A percentile compares a stretch with the other conserved stretches of the same genome.
Evolutionary conservation across 805 yeast genomes (phyloP).

Genomic region (Hanseniaspora occidentalis): DNA sequence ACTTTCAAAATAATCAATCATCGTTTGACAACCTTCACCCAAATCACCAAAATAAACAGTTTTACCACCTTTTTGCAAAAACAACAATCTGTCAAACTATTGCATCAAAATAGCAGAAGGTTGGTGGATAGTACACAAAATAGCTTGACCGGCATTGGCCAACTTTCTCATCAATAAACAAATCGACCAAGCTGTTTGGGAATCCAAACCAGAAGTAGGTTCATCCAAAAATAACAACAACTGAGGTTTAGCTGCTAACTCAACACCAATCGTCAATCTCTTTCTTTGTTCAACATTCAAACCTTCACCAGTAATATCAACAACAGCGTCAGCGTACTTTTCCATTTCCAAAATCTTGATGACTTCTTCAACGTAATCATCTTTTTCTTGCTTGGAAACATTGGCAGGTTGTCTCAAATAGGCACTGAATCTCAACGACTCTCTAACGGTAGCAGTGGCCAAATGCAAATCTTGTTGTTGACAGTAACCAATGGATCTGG

Average conservation of each 20-base stretch:
- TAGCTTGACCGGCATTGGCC: slow-evolving; percentile 52
- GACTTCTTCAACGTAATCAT: slow-evolving; percentile 48
- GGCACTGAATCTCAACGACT: slow-evolving; percentile 53
- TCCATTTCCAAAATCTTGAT: slow-evolving; percentile 52
- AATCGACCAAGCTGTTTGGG: slow-evolving; percentile 48
- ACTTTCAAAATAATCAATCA: slow-evolving; percentile 49
- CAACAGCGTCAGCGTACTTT: slow-evolving; percentile 54
- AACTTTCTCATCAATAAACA: slow-evolving; percentile 44
- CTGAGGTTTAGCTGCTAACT: slow-evolving; percentile 49
- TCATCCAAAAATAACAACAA: slow-evolving; percentile 47
- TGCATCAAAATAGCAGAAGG: slow-evolving; percentile 53
- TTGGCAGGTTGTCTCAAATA: slow-evolving; percentile 43
- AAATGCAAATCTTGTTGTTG: slow-evolving; percentile 65
- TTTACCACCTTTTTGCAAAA: slow-evolving; percentile 55
- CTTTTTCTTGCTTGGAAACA: slow-evolving; percentile 39
- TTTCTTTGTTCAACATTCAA: slow-evolving; percentile 48
- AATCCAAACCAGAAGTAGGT: slow-evolving; percentile 55
- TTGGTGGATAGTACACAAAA: slow-evolving; percentile 58
- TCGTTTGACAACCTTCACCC: slow-evolving; percentile 39
- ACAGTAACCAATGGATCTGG: slow-evolving; percentile 51
- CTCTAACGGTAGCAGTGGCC: slow-evolving; percentile 53
- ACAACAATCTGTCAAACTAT: slow-evolving; percentile 47
- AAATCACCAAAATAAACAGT: slow-evolving; percentile 63
- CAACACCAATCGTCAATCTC: slow-evolving; percentile 50
- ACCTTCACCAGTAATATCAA: slow-evolving; percentile 57